Percentiles rank a stretch among this genome's conserved stretches.
Evolutionary conservation across 2,329 filamentous ascomycete genomes (phyloP).

Genomic region (Cryphonectria radicalis): DNA sequence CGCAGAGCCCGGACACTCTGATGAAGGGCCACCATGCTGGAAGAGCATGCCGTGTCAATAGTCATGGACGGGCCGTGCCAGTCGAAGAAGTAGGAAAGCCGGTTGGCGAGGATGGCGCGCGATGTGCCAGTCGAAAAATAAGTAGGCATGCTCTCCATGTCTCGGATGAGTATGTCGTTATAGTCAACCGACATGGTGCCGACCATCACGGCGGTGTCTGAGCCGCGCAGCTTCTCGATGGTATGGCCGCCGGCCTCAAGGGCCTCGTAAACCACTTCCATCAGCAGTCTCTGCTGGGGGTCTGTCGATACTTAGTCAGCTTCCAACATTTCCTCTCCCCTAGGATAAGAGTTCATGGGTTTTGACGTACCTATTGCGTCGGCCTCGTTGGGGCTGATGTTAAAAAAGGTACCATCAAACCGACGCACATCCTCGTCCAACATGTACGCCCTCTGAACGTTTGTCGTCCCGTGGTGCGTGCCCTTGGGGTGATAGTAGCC

Average conservation of each 20-base stretch:
- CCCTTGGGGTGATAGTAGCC: constrained; percentile 37
- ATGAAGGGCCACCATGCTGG: constrained; percentile 45
- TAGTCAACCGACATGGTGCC: constrained; percentile 36
- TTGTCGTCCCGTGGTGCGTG: constrained; percentile 36
- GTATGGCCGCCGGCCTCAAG: constrained; percentile 32
- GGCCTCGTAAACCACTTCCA: constrained; percentile 33
- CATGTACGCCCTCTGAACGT: constrained; percentile 32
- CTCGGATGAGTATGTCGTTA: constrained; percentile 12
- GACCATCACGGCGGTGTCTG: constrained; percentile 37
- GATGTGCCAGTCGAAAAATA: constrained; percentile 34
- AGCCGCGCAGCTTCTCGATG: constrained; percentile 29
- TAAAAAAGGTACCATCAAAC: constrained; percentile 36
- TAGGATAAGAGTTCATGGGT: neutral
- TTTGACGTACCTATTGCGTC: neutral
- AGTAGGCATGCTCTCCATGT: constrained; percentile 31
- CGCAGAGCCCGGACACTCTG: constrained; percentile 41
- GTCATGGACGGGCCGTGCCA: constrained; percentile 31
- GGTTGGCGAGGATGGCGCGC: no score
- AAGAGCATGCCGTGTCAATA: constrained; percentile 50
- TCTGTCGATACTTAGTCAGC: constrained; percentile 23
- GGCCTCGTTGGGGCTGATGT: constrained; percentile 32
- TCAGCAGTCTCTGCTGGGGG: constrained; percentile 20
- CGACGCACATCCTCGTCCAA: constrained; percentile 19
- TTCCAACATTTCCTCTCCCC: neutral
- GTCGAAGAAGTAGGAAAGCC: neutral